Base-by-base conservation (phyloP, 2,329 filamentous ascomycete species). In the Macrophomina pseudophaseolina region DNA sequence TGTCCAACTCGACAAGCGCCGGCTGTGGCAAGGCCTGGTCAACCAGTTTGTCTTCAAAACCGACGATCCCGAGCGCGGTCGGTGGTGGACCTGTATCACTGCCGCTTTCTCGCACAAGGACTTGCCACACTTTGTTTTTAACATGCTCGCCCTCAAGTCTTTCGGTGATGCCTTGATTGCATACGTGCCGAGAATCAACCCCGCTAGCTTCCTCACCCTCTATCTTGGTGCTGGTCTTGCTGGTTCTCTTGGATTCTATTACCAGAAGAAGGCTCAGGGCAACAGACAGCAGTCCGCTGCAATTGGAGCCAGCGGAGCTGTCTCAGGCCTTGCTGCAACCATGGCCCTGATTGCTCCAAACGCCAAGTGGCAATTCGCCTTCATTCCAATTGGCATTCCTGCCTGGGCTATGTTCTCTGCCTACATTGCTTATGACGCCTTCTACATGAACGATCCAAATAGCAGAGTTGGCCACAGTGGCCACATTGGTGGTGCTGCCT, bases 401-500 rank as follows among this genome's bases (percentile, higher is more conserved):
- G 71, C 83, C 30, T 82, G 76, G 74, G 69, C 71, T 0, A 38
- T 79, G 23, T 75, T 78, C 3, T 64, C 68, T 0, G 75, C 72
- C 1, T 83, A 79, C 68, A 75, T 76, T 1, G 71, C 73, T 0
- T 72, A 77, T 42, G 81, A 83, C 71, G 71, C 75, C 1, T 81
- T 76, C 68, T 76, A 74, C 67, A 46, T 83, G 42, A 74, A 78
- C 62, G 68, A 70, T 42, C 53, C 69, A 4, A 71, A 67, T 9
- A 74, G 70, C 18, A 67, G 59, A 5, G 68, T 78, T 8, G 80
- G 72, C 4, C 82, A 84, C 73, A 73, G 77, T 18, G 82, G 80
- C 7, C 82, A 84, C 75, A 65, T 84, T 14, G 82, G 82, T 5
- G 82, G 82, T 0, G 63, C 76, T 23, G 72, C 72, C 0, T 82